Evolutionary conservation across 495 filamentous ascomycete species (phyloP).

Genomic region (Aspergillus nanangensis): DNA sequence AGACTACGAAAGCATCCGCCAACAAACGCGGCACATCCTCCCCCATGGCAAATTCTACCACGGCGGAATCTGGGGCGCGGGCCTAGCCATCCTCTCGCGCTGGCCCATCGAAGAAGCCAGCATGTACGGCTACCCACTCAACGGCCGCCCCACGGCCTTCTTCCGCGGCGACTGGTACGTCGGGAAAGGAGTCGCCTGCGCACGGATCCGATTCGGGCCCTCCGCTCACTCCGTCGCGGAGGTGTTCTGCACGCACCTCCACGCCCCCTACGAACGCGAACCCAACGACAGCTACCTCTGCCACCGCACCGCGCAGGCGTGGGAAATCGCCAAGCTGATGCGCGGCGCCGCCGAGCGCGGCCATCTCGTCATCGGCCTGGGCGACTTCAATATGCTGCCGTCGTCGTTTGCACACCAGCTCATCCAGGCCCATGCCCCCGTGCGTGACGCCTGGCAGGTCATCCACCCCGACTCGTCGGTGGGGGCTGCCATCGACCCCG

Average conservation of each 20-base stretch:
- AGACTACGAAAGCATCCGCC: conserved; percentile 80
- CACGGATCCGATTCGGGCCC: conserved; percentile 69
- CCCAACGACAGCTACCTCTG: conserved; percentile 80
- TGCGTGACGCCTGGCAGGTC: conserved; percentile 76
- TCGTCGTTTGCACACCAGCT: conserved; percentile 81
- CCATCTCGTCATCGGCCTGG: conserved; percentile 77
- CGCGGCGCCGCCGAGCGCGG: conserved; percentile 79
- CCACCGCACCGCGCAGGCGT: conserved; percentile 91
- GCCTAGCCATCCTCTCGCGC: conserved; percentile 85
- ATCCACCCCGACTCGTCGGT: conserved; percentile 77
- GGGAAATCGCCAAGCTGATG: conserved; percentile 92
- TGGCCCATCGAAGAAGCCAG: conserved; percentile 94
- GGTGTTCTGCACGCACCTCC: conserved; percentile 93
- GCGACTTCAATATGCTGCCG: conserved; percentile 95
- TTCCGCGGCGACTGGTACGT: conserved; percentile 90
- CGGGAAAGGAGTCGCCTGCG: conserved; percentile 89
- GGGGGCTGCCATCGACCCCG: conserved; percentile 59
- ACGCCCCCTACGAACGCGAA: conserved; percentile 82
- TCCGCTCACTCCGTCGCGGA: conserved; percentile 66
- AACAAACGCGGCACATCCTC: conserved; percentile 69
- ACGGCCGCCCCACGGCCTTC: conserved; percentile 89
- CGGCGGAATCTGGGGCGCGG: conserved; percentile 83
- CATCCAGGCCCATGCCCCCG: conserved; percentile 72
- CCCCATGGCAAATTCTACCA: conserved; percentile 94
- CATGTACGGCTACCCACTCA: conserved; percentile 85